Evolutionary conservation across 1,139 yeast species (phyloP).

Genomic region (Saccharomycopsis phalli): DNA sequence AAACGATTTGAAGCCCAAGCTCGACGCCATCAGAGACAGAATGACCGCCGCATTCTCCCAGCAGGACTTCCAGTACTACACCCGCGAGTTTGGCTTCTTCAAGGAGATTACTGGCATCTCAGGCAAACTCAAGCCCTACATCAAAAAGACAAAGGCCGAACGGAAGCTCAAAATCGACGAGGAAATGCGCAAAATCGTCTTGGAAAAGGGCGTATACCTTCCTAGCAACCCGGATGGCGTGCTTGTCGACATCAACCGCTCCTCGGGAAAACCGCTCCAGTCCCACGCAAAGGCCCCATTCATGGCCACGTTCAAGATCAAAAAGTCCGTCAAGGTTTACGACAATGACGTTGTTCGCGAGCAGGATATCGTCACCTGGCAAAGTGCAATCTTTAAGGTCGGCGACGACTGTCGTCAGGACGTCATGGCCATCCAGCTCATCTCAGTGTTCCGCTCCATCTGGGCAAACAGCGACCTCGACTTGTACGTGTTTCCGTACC

Average conservation of each 20-base stretch:
- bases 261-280: constrained; percentile 92
- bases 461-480: constrained; percentile 87
- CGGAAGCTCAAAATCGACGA: constrained; percentile 94
- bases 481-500: constrained; percentile 81
- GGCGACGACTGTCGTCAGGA: constrained; percentile 99
- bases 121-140: constrained; percentile 88
- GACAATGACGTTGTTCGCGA: constrained; percentile 25
- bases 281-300: constrained; percentile 99
- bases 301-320: constrained; percentile 89
- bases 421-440: constrained; percentile 84
- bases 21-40: constrained; percentile 62
- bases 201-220: constrained; percentile 79
- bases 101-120: constrained; percentile 88
- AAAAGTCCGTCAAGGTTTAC: constrained; percentile 42
- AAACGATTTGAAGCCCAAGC: constrained; percentile 73
- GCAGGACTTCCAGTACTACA: constrained; percentile 59
- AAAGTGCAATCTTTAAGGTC: constrained; percentile 95
- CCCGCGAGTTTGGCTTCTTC: constrained; percentile 82
- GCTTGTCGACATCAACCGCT: constrained; percentile 85
- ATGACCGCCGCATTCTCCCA: constrained; percentile 57
- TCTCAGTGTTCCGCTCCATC: constrained; percentile 83
- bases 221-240: constrained; percentile 96
- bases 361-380: constrained; percentile 53
- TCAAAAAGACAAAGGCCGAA: constrained; percentile 90
- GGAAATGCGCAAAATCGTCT: constrained; percentile 76